Evolutionary conservation across 108 stramenopile species (phyloP).

Genomic region (Ochromonas danica): DNA sequence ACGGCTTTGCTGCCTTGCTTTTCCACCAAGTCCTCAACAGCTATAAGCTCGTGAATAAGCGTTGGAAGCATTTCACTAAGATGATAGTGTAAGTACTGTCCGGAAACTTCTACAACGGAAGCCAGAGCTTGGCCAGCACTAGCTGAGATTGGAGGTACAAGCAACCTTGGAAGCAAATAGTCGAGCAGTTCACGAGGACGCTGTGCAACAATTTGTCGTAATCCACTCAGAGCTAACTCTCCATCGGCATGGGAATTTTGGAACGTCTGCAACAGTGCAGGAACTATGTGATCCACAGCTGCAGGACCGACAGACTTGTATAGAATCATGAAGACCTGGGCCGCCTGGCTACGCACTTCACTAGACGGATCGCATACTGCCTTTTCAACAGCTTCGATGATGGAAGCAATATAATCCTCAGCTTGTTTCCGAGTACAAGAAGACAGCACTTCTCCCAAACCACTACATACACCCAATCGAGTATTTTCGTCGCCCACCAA

Average conservation of each 20-base stretch:
- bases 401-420: constrained; percentile 76
- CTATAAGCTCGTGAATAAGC: constrained; percentile 61
- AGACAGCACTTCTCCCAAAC: constrained; percentile 85
- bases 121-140: constrained; percentile 79
- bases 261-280: constrained; percentile 75
- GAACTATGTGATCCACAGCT: constrained; percentile 88
- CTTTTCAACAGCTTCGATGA: constrained; percentile 87
- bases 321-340: constrained; percentile 87
- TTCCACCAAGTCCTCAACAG: neutral
- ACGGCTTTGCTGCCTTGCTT: neutral
- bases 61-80: constrained; percentile 62
- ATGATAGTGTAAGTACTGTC: constrained; percentile 75
- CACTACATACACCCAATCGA: constrained; percentile 88
- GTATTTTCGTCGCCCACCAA: constrained; percentile 71
- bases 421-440: constrained; percentile 85
- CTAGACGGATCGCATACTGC: constrained; percentile 79
- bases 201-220: constrained; percentile 65
- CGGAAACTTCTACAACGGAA: constrained; percentile 80
- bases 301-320: constrained; percentile 75
- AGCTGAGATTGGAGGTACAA: constrained; percentile 70
- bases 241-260: constrained; percentile 61
- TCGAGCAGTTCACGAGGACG: constrained; percentile 86
- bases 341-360: constrained; percentile 78
- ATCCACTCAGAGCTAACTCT: neutral
- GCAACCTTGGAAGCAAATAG: constrained; percentile 83